Evolutionary conservation across 208 protist genomes (phyloP).

Genomic region (Leishmania mexicana): DNA sequence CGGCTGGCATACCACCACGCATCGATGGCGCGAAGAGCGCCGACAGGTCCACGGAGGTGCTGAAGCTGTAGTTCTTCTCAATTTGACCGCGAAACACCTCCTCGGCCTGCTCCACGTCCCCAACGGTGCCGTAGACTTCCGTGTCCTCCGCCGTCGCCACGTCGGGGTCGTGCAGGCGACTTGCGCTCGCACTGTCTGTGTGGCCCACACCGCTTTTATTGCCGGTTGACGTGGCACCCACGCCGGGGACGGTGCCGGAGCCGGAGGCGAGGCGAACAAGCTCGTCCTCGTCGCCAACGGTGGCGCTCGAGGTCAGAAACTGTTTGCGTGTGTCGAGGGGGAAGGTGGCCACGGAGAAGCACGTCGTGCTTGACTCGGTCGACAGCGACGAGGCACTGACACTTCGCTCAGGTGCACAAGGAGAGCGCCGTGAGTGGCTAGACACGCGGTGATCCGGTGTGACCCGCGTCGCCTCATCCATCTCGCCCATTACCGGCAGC

Average conservation of each 20-base stretch:
- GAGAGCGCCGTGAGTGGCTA: background rate
- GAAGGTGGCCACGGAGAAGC: background rate
- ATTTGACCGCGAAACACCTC: slow-evolving; percentile 79
- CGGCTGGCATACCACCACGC: background rate
- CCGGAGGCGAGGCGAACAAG: slow-evolving; percentile 1
- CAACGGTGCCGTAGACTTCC: slow-evolving; percentile 54
- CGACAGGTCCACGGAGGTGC: slow-evolving; percentile 40
- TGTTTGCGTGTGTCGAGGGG: slow-evolving; percentile 22
- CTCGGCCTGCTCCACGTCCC: slow-evolving; percentile 68
- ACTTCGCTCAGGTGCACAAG: background rate
- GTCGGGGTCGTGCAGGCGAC: slow-evolving; percentile 3
- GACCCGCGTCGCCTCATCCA: slow-evolving; percentile 1
- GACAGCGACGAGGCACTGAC: background rate
- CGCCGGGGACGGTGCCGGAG: background rate
- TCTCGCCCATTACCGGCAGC: background rate
- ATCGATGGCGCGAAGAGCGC: slow-evolving; percentile 19
- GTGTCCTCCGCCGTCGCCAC: slow-evolving; percentile 44
- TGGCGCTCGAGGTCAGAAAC: slow-evolving; percentile 12
- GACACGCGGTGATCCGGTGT: background rate
- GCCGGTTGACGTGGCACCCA: background rate
- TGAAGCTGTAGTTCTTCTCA: slow-evolving; percentile 81
- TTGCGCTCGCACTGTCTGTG: background rate
- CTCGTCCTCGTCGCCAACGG: slow-evolving; percentile 3
- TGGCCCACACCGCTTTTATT: background rate
- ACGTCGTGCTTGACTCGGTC: background rate